These are phyloP conservation scores for Epichloe brachyelytri DNA, from an alignment of 2,329 filamentous ascomycete species.

Conservation along the genomic window DNA sequence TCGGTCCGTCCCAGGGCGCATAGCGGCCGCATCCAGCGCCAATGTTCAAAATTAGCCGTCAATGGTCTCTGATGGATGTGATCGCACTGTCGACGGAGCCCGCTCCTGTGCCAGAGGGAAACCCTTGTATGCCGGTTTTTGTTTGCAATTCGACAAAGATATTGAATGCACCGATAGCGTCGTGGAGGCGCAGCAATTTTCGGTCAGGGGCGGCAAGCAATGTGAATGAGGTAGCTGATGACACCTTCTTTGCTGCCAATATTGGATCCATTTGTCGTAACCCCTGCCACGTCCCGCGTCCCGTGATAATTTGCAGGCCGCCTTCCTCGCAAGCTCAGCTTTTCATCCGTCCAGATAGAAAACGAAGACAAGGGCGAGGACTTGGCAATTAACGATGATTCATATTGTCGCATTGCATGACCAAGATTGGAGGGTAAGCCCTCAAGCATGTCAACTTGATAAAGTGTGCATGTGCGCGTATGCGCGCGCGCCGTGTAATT, in stretches of 20 bases:
- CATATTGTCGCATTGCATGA: not conserved
- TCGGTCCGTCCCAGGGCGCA: not conserved
- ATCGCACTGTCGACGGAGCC: not conserved
- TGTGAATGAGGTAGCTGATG: not conserved
- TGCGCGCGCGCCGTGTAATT: not conserved
- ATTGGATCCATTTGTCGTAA: not conserved
- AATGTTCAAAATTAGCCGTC: not conserved
- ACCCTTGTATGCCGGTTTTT: not conserved
- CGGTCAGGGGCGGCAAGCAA: not conserved
- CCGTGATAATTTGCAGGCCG: not conserved
- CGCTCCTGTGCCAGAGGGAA: not conserved
- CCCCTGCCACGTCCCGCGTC: not conserved
- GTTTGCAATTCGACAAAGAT: not conserved
- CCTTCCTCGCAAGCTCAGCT: not conserved
- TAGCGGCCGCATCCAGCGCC: not conserved
- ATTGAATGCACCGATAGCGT: not conserved
- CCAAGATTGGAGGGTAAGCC: not conserved
- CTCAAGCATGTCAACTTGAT: not conserved
- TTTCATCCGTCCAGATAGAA: not conserved
- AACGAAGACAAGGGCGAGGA: not conserved
- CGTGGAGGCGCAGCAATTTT: not conserved
- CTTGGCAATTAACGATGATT: not conserved
- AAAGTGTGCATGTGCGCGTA: no score
- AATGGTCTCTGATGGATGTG: not conserved
- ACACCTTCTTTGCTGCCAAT: not conserved